Conservation (phyloP, 176 grass and related monocot genomes). For the Eragrostis nindensis region DNA sequence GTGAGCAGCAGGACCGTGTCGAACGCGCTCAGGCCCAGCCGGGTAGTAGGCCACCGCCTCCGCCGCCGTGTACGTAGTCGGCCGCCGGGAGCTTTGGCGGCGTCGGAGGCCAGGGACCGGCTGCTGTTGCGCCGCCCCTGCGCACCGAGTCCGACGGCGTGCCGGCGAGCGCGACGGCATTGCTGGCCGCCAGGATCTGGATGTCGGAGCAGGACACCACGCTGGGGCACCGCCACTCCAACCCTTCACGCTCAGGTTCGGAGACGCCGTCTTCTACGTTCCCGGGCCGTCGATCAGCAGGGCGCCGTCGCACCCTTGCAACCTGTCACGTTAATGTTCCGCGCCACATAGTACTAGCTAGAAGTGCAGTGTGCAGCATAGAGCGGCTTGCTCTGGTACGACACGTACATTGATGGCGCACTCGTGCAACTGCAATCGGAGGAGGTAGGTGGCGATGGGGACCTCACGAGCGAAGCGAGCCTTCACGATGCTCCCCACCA, state of each 20-base stretch:
- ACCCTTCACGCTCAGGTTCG: conserved; percentile 53
- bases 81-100: conserved; percentile 40
- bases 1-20: conserved; percentile 63
- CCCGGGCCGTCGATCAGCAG: conserved; percentile 49
- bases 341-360: background rate
- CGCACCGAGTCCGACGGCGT: conserved; percentile 39
- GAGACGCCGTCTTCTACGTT: conserved; percentile 49
- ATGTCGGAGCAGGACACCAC: conserved; percentile 48
- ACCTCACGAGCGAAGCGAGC: background rate
- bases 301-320: conserved; percentile 55
- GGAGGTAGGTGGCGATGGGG: conserved; percentile 44
- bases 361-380: too few species aligned
- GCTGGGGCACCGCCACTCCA: conserved; percentile 45
- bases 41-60: conserved; percentile 35
- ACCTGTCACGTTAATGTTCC: background rate
- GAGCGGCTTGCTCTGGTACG: background rate
- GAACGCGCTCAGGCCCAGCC: conserved; percentile 28
- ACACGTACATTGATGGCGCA: conserved; percentile 49
- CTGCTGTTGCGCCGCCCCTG: conserved; percentile 51
- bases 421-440: conserved; percentile 66
- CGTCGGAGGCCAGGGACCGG: background rate
- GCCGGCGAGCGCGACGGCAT: conserved; percentile 46
- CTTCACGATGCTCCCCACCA: conserved; percentile 30
- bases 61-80: conserved; percentile 17
- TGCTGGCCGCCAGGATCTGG: conserved; percentile 45